Conservation (phyloP, 495 filamentous ascomycete species). For the Xeromyces bisporus region DNA sequence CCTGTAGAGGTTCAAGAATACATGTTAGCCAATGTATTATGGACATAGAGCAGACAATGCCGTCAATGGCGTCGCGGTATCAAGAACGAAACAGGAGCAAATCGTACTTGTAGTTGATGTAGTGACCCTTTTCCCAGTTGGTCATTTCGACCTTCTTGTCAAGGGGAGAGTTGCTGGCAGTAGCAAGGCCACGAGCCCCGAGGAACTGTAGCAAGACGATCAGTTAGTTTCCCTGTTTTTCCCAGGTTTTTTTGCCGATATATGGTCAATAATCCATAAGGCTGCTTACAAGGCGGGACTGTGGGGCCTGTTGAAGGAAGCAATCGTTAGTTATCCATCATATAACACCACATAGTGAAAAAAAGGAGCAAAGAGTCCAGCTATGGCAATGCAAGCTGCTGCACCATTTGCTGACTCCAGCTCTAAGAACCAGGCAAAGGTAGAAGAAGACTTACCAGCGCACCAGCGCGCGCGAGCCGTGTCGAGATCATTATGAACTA, state of each 20-base stretch:
- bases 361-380: background rate
- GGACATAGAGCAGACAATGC: no score
- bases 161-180: constrained; percentile 45
- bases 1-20: constrained; percentile 37
- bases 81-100: constrained; percentile 1
- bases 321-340: constrained; percentile 12
- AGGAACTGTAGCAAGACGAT: constrained; percentile 8
- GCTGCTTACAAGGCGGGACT: constrained; percentile 38
- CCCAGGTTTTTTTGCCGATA: background rate
- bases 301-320: constrained; percentile 20
- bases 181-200: constrained; percentile 40
- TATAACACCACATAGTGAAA: background rate
- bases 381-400: constrained; percentile 3
- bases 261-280: no score
- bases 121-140: constrained; percentile 63
- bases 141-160: constrained; percentile 69
- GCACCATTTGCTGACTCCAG: no score
- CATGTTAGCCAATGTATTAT: constrained; percentile 15
- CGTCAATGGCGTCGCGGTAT: no score
- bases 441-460: constrained; percentile 30
- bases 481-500: constrained; percentile 36
- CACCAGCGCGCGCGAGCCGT: constrained; percentile 38
- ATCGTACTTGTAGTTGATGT: constrained; percentile 61
- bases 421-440: background rate
- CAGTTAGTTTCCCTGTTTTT: constrained; percentile 1